Evolutionary conservation across 352 stramenopile species (phyloP), one percentile per base, ranked within the genome.

Genomic region (Globisporangium okanoganense): DNA sequence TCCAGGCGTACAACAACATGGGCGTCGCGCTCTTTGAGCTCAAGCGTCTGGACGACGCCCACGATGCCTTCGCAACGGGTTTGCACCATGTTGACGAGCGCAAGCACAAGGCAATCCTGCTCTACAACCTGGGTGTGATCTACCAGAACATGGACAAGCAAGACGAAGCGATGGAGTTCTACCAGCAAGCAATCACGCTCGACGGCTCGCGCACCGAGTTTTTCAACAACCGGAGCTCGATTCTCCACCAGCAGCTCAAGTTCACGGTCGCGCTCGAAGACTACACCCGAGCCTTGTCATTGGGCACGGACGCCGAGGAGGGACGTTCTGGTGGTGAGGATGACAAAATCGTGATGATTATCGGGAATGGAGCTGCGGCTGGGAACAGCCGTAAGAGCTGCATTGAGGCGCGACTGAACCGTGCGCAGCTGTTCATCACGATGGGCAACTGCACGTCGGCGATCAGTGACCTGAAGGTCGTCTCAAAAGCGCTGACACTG

Each of bases 211-310:
- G 76, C 7, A 70, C 67, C 9, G 69, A 79, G 64, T 82, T 86
- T 45, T 82, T 80, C 57, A 82, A 83, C 60, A 88, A 88, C 36
- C 59, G 79, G 36, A 83, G 74, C 31, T 68, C 72, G 4, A 83
- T 83, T 13, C 60, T 82, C 2, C 79, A 86, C 38, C 61, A 79
- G 24, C 79, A 88, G 52, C 70, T 82, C 60, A 73, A 75, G 56
- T 83, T 78, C 50, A 65, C 68, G 0, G 67, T 78, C 29, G 79
- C 79, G 2, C 54, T 88, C 1, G 71, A 79, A 51, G 79, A 88
- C 48, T 86, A 86, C 58, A 83, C 77, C 24, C 66, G 66, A 5
- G 78, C 76, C 1, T 51, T 88, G 4, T 53, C 40, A 16, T 64
- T 84, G 24, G 55, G 20, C 2, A 12, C 18, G 5, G 22, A 31